Percentiles rank a stretch among this genome's conserved stretches.
Conservation (phyloP, 2,329 filamentous ascomycete species). For the Thielaviopsis punctulata region DNA sequence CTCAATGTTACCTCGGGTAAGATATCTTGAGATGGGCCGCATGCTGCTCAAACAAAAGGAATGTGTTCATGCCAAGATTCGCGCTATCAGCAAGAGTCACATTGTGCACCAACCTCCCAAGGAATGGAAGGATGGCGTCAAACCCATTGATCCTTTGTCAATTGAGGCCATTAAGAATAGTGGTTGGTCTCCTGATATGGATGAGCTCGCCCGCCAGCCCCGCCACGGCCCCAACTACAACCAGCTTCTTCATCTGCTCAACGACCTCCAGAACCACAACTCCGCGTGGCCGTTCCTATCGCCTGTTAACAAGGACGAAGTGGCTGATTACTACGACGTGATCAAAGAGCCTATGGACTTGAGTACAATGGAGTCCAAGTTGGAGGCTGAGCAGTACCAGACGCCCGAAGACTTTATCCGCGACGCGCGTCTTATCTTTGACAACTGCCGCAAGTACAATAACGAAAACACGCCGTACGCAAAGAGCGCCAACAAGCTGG, state of each 20-base stretch:
- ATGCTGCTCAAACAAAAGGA: conserved; percentile 98
- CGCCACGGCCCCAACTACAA: conserved; percentile 95
- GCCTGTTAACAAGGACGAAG: conserved; percentile 88
- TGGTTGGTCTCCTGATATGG: conserved; percentile 96
- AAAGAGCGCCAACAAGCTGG: conserved; percentile 84
- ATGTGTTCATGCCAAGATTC: conserved; percentile 84
- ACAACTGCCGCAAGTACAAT: conserved; percentile 93
- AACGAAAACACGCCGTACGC: conserved; percentile 89
- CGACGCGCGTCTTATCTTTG: conserved; percentile 77
- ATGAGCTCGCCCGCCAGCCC: conserved; percentile 83
- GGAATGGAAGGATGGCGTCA: conserved; percentile 64
- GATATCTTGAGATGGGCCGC: conserved; percentile 80
- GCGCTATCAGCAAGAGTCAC: conserved; percentile 77
- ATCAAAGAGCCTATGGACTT: conserved; percentile 98
- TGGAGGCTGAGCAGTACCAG: conserved; percentile 82
- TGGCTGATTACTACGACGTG: conserved; percentile 96
- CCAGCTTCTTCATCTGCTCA: conserved; percentile 78
- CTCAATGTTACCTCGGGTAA: conserved; percentile 84
- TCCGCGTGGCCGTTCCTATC: conserved; percentile 89
- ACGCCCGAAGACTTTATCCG: conserved; percentile 83
- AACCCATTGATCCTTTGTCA: conserved; percentile 64
- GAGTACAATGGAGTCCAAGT: conserved; percentile 85
- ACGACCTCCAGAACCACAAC: conserved; percentile 86
- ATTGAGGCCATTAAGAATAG: conserved; percentile 81
- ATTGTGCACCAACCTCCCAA: conserved; percentile 71